Evolutionary conservation across 345 rosid genomes (phyloP), one percentile per base, ranked within the genome.

Genomic region (Salix viminalis): DNA sequence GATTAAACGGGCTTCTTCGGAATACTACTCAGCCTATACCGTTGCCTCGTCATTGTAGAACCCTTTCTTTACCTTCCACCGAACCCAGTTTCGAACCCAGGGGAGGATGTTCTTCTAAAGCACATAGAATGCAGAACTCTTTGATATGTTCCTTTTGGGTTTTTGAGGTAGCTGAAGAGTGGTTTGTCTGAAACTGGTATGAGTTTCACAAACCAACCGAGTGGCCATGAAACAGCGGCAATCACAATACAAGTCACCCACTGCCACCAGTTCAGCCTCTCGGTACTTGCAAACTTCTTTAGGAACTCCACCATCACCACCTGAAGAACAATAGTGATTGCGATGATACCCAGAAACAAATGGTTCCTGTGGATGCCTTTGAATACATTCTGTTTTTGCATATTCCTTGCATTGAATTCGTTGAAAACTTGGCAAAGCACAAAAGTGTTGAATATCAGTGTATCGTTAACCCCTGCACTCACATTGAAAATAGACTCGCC

Each of bases 261-360:
- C 69, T 90, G 87, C 85, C 76, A 23, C 79, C 88, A 83, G 48
- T 81, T 81, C 79, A 88, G 75, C 72, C 76, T 83, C 84, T 86
- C 87, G 12, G 91, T 88, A 36, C 80, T 83, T 21, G 92, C 91
- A 82, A 88, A 88, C 70, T 87, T 87, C 85, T 86, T 86, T 2
- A 91, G 77, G 78, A 88, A 87, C 76, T 89, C 90, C 71, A 85
- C 90, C 92, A 89, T 86, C 73, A 88, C 81, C 52, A 89, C 90
- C 82, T 90, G 94, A 75, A 90, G 94, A 70, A 86, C 77, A 37
- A 90, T 78, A 4, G 94, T 90, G 69, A 88, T 58, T 16, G 85
- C 92, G 36, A 81, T 65, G 42, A 81, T 81, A 21, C 80, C 83
- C 5, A 81, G 46, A 68, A 81, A 81, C 77, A 81, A 34, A 34